Conservation (phyloP, 192 early-diverging fungal genomes). For the Podila epigama region DNA sequence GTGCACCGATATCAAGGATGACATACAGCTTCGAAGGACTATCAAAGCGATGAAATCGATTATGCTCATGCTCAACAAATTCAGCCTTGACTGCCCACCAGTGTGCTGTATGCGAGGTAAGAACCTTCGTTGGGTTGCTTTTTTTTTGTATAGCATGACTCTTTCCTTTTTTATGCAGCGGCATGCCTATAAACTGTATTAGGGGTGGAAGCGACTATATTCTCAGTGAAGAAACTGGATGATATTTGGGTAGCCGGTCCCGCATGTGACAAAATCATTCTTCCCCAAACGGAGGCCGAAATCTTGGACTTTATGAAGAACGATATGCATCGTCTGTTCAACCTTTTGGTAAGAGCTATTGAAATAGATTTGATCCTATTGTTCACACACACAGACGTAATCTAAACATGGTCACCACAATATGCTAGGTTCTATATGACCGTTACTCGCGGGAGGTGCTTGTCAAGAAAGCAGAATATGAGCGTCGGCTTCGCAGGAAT, state of each 20-base stretch:
- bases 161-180: no score
- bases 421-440: conserved; percentile 9
- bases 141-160: no score
- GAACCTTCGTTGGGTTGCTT: no score
- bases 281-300: conserved; percentile 16
- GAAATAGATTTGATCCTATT: conserved; percentile 6
- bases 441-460: conserved; percentile 10
- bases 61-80: conserved; percentile 2
- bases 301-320: conserved; percentile 20
- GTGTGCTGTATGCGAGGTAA: conserved; percentile 10
- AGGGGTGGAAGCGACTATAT: conserved; percentile 9
- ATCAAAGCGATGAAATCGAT: conserved; percentile 23
- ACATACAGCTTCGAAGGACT: conserved; percentile 23
- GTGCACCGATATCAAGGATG: conserved; percentile 23
- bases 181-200: conserved; percentile 1
- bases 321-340: conserved; percentile 15
- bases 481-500: conserved; percentile 11
- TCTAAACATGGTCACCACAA: not conserved
- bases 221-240: conserved; percentile 14
- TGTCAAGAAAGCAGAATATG: conserved; percentile 18
- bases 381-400: not conserved
- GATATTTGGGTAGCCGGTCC: conserved; percentile 20
- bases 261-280: conserved; percentile 10
- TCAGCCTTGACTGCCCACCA: conserved; percentile 1
- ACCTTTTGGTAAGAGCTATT: conserved; percentile 7